Percentiles rank a stretch among this genome's conserved stretches.
Evolutionary conservation across 495 filamentous ascomycete species (phyloP).

Genomic region (Staphylotrichum tortipilum): DNA sequence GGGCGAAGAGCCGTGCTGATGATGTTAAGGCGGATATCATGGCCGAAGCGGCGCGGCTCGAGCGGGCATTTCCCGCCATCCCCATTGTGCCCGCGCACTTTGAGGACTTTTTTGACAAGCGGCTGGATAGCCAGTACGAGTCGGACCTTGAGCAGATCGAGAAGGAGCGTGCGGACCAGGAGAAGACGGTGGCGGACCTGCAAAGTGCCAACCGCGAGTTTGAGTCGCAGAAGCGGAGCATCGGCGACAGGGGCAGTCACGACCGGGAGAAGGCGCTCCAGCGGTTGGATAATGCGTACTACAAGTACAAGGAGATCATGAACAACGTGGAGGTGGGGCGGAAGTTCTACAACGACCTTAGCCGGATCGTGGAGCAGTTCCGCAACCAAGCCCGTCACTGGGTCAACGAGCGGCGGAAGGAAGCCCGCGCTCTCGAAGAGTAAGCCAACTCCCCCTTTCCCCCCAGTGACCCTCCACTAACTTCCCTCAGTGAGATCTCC

Average conservation of each 20-base stretch:
- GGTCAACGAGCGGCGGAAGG: constrained; percentile 67
- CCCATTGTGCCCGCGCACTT: constrained; percentile 77
- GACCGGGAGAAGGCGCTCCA: constrained; percentile 84
- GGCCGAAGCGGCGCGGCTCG: constrained; percentile 70
- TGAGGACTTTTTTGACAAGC: constrained; percentile 79
- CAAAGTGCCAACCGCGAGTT: constrained; percentile 72
- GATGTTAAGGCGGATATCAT: constrained; percentile 84
- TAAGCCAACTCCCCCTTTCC: constrained; percentile 25
- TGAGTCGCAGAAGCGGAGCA: constrained; percentile 50
- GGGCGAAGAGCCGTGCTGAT: constrained; percentile 71
- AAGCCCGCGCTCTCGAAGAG: constrained; percentile 71
- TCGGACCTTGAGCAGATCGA: constrained; percentile 59
- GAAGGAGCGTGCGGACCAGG: constrained; percentile 68
- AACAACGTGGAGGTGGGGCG: constrained; percentile 79
- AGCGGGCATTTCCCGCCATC: constrained; percentile 77
- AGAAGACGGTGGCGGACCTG: constrained; percentile 57
- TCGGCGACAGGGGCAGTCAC: constrained; percentile 62
- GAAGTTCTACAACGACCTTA: constrained; percentile 96
- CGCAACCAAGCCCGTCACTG: constrained; percentile 71
- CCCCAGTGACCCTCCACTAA: constrained; percentile 1
- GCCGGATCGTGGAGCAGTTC: constrained; percentile 64
- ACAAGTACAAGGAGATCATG: constrained; percentile 91
- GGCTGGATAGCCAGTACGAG: constrained; percentile 67
- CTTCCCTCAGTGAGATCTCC: constrained; percentile 33
- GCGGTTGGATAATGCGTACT: constrained; percentile 80